Evolutionary conservation across 202 grass and related monocot species (phyloP).

Genomic region (Setaria viridis): DNA sequence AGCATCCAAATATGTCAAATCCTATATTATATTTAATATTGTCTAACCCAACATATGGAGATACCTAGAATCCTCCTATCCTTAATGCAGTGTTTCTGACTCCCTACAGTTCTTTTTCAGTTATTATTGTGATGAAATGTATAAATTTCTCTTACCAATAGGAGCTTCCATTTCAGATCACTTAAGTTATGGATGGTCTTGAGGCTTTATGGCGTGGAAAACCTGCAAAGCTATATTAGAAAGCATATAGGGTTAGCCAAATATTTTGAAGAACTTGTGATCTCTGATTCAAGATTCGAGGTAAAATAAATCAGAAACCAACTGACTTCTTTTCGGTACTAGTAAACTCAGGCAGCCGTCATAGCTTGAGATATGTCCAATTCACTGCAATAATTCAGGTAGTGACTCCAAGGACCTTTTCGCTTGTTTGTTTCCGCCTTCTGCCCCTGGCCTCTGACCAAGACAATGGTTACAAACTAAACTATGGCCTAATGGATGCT

Average conservation of each 20-base stretch:
- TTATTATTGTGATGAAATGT: conserved; percentile 7
- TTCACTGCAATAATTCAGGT: conserved; percentile 44
- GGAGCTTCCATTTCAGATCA: conserved; percentile 53
- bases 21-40: neutral
- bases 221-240: conserved; percentile 58
- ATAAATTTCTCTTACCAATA: conserved; percentile 10
- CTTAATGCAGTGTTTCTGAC: neutral
- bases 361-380: conserved; percentile 7
- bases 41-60: neutral
- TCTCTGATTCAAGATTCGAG: conserved; percentile 61
- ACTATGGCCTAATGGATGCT: conserved; percentile 51
- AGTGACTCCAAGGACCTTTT: conserved; percentile 55
- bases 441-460: conserved; percentile 32
- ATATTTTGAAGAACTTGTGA: conserved; percentile 55
- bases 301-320: conserved; percentile 31
- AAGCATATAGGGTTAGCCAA: conserved; percentile 64
- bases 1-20: neutral
- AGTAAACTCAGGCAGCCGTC: neutral
- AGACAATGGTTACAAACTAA: conserved; percentile 53
- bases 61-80: neutral
- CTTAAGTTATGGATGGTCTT: conserved; percentile 85
- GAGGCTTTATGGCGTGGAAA: conserved; percentile 71
- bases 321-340: neutral
- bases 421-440: conserved; percentile 69
- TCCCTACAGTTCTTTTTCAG: neutral